Evolutionary conservation across 768 basidiomycete species (phyloP), one percentile per base, ranked within the genome.

Genomic region (Panaeolus cyanescens): DNA sequence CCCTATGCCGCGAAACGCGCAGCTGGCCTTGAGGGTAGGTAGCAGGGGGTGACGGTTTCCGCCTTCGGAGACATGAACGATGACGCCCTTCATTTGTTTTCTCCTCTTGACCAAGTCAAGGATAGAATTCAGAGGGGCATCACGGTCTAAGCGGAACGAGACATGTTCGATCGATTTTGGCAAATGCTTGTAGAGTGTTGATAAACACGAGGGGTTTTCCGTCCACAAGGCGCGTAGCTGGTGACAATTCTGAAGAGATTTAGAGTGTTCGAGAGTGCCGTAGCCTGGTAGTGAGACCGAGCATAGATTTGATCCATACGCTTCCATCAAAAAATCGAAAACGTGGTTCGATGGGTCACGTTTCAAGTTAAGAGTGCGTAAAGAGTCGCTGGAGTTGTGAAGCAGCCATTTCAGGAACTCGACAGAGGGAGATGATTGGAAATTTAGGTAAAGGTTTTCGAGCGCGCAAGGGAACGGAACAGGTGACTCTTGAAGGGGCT

Each of bases 321-420:
- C 74, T 53, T 74, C 71, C 28, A 85, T 74, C 55, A 91, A 69
- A 68, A 81, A 79, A 57, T 88, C 83, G 54, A 92, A 75, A 54
- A 88, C 65, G 13, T 83, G 79, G 7, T 72, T 60, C 40, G 83
- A 79, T 1, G 89, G 88, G 62, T 90, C 85, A 59, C 88, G 80
- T 55, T 83, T 83, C 59, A 91, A 75, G 59, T 87, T 84, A 59
- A 91, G 75, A 31, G 75, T 71, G 58, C 77, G 78, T 50, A 90
- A 77, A n/a, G 78, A 77, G 42, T 70, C 71, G 22, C 72, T 64
- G 32, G 88, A 88, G 59, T 83, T 79, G 66, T 84, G 81, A 25
- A 91, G 84, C 59, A 92, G 83, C 90, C 90, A 91, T 34, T 81
- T 77, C 65, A 89, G 74, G 71, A 91, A 87, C 33, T 88, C 86